These are phyloP conservation scores for Penicillium sp. DNA, from an alignment of 2,329 filamentous ascomycete genomes.

Conservation along the genomic window DNA sequence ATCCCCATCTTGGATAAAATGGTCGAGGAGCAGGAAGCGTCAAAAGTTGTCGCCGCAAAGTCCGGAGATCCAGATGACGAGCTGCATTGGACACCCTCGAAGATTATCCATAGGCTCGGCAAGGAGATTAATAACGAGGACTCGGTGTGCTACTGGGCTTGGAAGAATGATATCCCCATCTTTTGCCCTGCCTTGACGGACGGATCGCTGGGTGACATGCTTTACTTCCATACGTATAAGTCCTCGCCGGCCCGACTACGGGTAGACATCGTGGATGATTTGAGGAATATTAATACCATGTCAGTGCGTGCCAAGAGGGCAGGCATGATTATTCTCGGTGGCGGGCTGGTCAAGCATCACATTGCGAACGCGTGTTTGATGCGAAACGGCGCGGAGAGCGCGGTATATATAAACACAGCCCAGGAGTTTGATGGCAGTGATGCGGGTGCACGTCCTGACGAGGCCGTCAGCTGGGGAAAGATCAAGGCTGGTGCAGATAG, in stretches of 20 bases:
- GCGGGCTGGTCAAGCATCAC: conserved; percentile 95
- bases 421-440: conserved; percentile 98
- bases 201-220: conserved; percentile 92
- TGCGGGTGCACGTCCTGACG: conserved; percentile 88
- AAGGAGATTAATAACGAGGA: conserved; percentile 91
- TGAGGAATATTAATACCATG: conserved; percentile 87
- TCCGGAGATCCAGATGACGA: conserved; percentile 55
- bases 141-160: conserved; percentile 96
- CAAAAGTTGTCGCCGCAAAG: conserved; percentile 52
- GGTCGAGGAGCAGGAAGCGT: conserved; percentile 87
- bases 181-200: conserved; percentile 97
- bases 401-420: conserved; percentile 95
- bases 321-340: conserved; percentile 93
- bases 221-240: conserved; percentile 98
- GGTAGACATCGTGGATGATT: conserved; percentile 90
- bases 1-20: conserved; percentile 91
- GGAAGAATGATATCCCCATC: conserved; percentile 92
- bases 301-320: conserved; percentile 80
- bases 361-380: conserved; percentile 97
- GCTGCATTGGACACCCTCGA: conserved; percentile 89
- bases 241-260: conserved; percentile 74
- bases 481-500: conserved; percentile 84
- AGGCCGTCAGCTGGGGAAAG: conserved; percentile 98
- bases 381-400: conserved; percentile 94
- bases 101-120: conserved; percentile 82